Percentiles rank a stretch among this genome's conserved stretches.
These are phyloP conservation scores for Cryptosporidium ryanae DNA, from an alignment of 169 alveolate genomes.

Conservation along the genomic window DNA sequence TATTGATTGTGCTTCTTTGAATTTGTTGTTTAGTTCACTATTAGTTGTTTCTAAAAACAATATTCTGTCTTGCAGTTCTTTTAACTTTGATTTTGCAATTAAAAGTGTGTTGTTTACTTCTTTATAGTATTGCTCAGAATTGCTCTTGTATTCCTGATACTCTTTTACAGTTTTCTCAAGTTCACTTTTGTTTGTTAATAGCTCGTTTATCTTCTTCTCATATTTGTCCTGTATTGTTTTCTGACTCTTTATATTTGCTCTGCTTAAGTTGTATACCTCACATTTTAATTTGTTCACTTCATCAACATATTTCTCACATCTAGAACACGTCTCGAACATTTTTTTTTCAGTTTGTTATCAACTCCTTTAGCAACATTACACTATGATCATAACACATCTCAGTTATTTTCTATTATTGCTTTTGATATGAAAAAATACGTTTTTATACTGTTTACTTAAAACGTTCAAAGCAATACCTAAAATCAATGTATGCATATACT, in stretches of 20 bases:
- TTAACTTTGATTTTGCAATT: conserved; percentile 52
- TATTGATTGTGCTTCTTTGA: conserved; percentile 16
- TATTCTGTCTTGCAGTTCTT: conserved; percentile 28
- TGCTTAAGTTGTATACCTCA: conserved; percentile 21
- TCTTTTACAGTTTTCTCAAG: conserved; percentile 13
- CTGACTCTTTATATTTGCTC: conserved; percentile 61
- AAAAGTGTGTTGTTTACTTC: conserved; percentile 31
- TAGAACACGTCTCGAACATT: conserved; percentile 1
- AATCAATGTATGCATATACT: no score
- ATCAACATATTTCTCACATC: conserved; percentile 5
- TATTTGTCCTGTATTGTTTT: conserved; percentile 20
- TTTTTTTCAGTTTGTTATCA: no score
- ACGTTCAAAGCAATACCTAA: no score
- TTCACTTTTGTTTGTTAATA: not conserved
- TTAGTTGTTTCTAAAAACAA: conserved; percentile 11
- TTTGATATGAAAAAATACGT: no score
- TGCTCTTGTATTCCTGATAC: conserved; percentile 18
- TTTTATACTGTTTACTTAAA: no score
- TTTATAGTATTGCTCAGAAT: conserved; percentile 41
- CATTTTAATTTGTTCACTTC: conserved; percentile 14
- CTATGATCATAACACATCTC: no score
- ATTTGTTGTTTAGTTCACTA: conserved; percentile 11
- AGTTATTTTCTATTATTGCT: no score
- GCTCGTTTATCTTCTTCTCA: conserved; percentile 4
- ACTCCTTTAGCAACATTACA: no score